These are phyloP conservation scores for Capronia epimyces DNA, from an alignment of 2,329 filamentous ascomycete species.

Conservation along the genomic window DNA sequence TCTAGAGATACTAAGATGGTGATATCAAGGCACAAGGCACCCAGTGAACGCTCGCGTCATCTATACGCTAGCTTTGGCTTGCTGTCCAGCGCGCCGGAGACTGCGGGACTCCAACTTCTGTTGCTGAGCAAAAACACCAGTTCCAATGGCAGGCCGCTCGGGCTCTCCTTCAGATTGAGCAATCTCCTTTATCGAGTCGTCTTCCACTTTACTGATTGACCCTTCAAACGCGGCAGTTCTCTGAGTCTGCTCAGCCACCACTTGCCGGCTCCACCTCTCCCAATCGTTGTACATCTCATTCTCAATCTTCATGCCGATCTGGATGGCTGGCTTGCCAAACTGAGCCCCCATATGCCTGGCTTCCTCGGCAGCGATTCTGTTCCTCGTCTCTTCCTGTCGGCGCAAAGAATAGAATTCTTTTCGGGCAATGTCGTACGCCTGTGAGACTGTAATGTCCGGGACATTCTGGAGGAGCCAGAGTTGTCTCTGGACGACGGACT, in stretches of 20 bases:
- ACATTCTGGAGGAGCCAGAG: constrained; percentile 70
- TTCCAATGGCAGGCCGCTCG: constrained; percentile 11
- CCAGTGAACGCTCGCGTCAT: neutral
- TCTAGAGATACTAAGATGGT: neutral
- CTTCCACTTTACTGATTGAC: constrained; percentile 21
- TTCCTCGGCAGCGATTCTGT: constrained; percentile 80
- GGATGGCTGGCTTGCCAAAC: constrained; percentile 71
- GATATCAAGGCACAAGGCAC: constrained; percentile 3
- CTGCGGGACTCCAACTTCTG: constrained; percentile 12
- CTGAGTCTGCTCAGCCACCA: constrained; percentile 48
- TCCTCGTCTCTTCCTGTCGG: constrained; percentile 74
- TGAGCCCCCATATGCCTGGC: constrained; percentile 78
- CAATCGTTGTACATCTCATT: constrained; percentile 73
- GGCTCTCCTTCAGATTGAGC: neutral
- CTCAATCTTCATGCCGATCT: constrained; percentile 78
- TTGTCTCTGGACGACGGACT: constrained; percentile 90
- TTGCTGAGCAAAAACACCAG: constrained; percentile 18
- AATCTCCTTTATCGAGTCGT: constrained; percentile 15
- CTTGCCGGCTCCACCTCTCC: constrained; percentile 68
- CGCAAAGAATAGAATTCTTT: constrained; percentile 85
- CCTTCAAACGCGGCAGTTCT: constrained; percentile 42
- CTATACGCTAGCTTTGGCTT: neutral
- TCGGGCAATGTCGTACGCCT: constrained; percentile 80
- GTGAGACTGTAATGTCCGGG: constrained; percentile 52
- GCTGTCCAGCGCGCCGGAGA: constrained; percentile 6